These are phyloP conservation scores for Alternaria brassicae DNA, from an alignment of 2,329 filamentous ascomycete genomes.

Conservation along the genomic window DNA sequence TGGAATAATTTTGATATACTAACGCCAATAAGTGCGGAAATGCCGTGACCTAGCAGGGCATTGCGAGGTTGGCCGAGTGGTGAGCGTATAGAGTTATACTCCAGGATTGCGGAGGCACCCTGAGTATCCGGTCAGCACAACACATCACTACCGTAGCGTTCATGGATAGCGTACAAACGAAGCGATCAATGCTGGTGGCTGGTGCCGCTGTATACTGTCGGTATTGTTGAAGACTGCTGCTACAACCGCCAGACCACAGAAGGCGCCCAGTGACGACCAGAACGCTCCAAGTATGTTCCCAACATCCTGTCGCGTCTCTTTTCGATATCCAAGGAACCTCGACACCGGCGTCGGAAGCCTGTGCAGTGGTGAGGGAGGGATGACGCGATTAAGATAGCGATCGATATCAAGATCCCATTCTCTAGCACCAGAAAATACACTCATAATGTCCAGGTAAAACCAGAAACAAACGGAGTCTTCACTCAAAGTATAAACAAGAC, in stretches of 20 bases:
- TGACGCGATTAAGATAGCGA: conserved; percentile 71
- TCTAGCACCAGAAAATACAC: conserved; percentile 16
- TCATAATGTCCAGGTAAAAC: not conserved
- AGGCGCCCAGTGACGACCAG: conserved; percentile 54
- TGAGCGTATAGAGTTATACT: conserved; percentile 57
- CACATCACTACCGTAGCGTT: not conserved
- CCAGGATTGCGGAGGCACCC: conserved; percentile 57
- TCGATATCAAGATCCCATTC: conserved; percentile 74
- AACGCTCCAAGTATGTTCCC: conserved; percentile 52
- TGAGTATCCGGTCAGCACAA: conserved; percentile 25
- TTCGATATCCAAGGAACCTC: conserved; percentile 65
- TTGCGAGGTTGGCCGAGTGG: conserved; percentile 59
- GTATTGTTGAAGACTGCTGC: conserved; percentile 53
- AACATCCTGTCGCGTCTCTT: conserved; percentile 48
- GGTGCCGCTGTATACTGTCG: conserved; percentile 44
- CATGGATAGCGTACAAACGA: conserved; percentile 45
- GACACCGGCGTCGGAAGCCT: conserved; percentile 70
- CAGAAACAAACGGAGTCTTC: not conserved
- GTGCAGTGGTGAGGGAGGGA: conserved; percentile 71
- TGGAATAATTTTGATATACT: conserved; percentile 56
- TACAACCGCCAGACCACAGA: conserved; percentile 54
- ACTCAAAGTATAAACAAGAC: not conserved
- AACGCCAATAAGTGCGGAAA: conserved; percentile 56
- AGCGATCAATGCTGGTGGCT: conserved; percentile 56
- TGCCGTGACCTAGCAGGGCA: conserved; percentile 54